Conservation (phyloP, 2,329 filamentous ascomycete genomes). For the Acrocalymma vagum region DNA sequence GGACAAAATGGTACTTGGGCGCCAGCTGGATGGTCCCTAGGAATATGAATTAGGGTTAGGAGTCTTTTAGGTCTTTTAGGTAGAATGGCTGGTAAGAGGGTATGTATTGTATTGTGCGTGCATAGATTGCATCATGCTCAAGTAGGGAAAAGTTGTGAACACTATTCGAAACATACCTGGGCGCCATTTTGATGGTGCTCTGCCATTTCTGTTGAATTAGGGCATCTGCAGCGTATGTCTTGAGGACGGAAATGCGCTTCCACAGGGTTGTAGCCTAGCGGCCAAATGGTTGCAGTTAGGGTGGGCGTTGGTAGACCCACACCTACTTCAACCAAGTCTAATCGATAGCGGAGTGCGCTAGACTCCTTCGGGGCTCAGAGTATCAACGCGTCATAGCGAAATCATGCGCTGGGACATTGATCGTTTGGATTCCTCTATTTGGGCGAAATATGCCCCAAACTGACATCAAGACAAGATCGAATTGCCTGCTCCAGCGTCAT, state of each 20-base stretch:
- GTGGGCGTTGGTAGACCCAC: not conserved
- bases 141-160: too few relatives aligned
- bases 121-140: too few relatives aligned
- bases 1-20: not conserved
- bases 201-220: not conserved
- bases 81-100: too few relatives aligned
- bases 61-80: too few relatives aligned
- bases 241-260: too few relatives aligned
- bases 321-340: not conserved
- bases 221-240: too few relatives aligned
- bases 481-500: constrained; percentile 20
- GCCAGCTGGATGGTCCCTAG: not conserved
- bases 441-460: constrained; percentile 13
- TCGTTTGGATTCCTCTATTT: constrained; percentile 15
- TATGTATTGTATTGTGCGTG: too few relatives aligned
- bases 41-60: too few relatives aligned
- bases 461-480: constrained; percentile 38
- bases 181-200: too few relatives aligned
- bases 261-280: not conserved
- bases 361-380: not conserved
- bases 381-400: constrained; percentile 30
- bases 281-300: not conserved
- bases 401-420: constrained; percentile 20
- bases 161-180: too few relatives aligned
- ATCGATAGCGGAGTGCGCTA: constrained; percentile 7